Conservation (phyloP, 257 asterid genomes). For the Ehretia macrophylla region DNA sequence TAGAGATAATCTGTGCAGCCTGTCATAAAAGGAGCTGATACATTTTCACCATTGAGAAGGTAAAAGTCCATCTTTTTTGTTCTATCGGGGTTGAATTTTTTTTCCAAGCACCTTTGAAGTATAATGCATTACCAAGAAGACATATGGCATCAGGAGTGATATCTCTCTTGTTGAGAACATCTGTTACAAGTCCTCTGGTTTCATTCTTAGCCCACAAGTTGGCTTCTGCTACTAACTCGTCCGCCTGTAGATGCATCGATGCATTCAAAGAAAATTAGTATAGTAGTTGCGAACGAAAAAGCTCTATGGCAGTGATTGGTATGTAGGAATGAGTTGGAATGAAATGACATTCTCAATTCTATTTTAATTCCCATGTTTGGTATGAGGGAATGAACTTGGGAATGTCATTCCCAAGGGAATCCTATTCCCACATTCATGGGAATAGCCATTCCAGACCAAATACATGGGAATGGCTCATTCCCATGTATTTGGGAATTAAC, state of each 20-base stretch:
- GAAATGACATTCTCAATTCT: too few species aligned
- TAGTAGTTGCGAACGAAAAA: too few species aligned
- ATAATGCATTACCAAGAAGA: conserved; percentile 16
- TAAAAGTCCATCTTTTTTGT: conserved; percentile 7
- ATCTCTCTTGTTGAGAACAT: not conserved
- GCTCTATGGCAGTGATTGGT: too few species aligned
- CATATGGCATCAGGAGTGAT: not conserved
- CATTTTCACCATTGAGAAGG: conserved; percentile 11
- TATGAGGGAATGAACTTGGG: too few species aligned
- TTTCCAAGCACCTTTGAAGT: conserved; percentile 17
- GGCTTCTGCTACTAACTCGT: conserved; percentile 10
- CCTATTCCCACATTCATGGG: too few species aligned
- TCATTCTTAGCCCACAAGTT: conserved; percentile 7
- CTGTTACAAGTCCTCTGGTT: conserved; percentile 10
- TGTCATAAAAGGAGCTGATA: conserved; percentile 19
- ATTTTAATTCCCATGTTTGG: too few species aligned
- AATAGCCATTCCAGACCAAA: too few species aligned
- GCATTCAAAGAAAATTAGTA: too few species aligned
- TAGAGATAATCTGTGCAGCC: conserved; percentile 4
- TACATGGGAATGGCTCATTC: too few species aligned
- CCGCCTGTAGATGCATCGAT: not conserved
- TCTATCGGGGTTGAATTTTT: not conserved
- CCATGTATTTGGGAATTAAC: too few species aligned
- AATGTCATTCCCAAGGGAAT: too few species aligned
- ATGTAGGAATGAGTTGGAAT: too few species aligned